phyloP scores from a whole-genome alignment of 2,329 filamentous ascomycete species.

The Trichophyton equinum region DNA sequence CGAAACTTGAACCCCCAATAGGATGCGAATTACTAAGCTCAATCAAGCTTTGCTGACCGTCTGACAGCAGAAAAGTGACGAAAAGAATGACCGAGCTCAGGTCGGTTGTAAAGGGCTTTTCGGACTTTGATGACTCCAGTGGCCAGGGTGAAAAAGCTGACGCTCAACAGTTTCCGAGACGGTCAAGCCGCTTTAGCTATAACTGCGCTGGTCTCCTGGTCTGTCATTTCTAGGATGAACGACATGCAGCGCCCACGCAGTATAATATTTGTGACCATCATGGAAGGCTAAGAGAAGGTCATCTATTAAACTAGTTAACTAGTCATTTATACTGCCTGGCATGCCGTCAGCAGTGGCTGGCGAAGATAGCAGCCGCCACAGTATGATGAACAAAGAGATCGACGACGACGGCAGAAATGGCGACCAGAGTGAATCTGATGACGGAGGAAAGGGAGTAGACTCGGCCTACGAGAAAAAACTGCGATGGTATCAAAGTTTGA shows the following conservation, averaged over 20 bases:
- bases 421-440: background rate
- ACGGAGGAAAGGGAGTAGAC: background rate
- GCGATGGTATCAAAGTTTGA: conserved; percentile 31
- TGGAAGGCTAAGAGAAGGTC: background rate
- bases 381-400: background rate
- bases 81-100: background rate
- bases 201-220: background rate
- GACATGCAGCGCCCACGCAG: background rate
- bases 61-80: background rate
- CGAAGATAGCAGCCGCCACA: background rate
- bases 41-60: background rate
- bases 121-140: background rate
- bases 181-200: background rate
- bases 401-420: background rate
- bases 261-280: background rate
- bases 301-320: background rate
- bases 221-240: background rate
- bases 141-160: background rate
- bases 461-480: conserved; percentile 2
- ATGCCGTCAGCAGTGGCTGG: background rate
- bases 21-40: background rate
- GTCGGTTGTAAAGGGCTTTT: background rate
- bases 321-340: background rate
- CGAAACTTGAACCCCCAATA: background rate
- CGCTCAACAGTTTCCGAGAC: background rate